Conservation (phyloP, 108 stramenopile genomes). For the Cyclotella sp. region DNA sequence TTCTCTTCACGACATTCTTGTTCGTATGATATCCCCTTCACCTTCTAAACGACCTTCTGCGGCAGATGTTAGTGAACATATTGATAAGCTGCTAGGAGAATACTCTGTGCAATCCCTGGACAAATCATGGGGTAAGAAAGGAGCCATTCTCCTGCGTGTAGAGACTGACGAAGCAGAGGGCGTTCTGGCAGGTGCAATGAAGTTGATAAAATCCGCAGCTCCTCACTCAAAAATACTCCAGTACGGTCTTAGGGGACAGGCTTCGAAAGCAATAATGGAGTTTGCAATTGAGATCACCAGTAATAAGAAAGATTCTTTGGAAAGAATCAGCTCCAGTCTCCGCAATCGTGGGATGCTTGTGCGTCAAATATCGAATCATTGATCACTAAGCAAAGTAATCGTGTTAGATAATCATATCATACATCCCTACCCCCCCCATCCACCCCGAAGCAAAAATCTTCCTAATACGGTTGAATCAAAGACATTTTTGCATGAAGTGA, state of each 20-base stretch:
- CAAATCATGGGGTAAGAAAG: conserved; percentile 57
- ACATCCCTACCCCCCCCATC: background rate
- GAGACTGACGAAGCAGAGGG: conserved; percentile 72
- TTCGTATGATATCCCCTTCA: conserved; percentile 69
- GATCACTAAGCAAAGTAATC: background rate
- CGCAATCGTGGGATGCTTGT: conserved; percentile 25
- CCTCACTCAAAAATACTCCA: conserved; percentile 69
- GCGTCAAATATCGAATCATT: conserved; percentile 27
- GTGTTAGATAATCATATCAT: background rate
- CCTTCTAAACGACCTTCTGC: conserved; percentile 74
- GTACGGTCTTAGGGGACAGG: conserved; percentile 78
- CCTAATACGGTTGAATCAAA: too few species aligned
- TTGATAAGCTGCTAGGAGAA: conserved; percentile 72
- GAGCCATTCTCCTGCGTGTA: conserved; percentile 70
- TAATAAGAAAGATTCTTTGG: conserved; percentile 14
- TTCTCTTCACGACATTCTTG: conserved; percentile 61
- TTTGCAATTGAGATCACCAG: conserved; percentile 59
- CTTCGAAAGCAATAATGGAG: conserved; percentile 64
- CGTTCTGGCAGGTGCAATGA: conserved; percentile 67
- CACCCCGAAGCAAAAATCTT: too few species aligned
- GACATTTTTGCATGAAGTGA: too few species aligned
- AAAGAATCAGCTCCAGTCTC: conserved; percentile 40
- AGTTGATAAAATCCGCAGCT: conserved; percentile 63
- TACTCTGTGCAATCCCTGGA: conserved; percentile 79
- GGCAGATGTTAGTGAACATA: conserved; percentile 53